phyloP scores from a whole-genome alignment of 1,284 basidiomycete genomes.

The Ustilago esculenta region DNA sequence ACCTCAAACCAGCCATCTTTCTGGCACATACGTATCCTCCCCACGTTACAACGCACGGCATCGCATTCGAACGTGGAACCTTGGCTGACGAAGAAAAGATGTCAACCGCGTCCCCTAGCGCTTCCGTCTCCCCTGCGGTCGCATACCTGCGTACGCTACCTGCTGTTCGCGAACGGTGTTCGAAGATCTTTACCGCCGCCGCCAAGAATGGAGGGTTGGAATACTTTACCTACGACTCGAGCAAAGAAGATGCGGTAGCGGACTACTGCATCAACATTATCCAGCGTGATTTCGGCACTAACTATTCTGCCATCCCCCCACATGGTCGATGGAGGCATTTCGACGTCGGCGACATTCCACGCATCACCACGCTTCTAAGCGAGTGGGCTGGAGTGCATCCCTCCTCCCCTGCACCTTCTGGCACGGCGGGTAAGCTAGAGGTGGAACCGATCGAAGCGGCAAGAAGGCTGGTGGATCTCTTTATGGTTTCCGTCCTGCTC shows the following conservation, averaged over 20 bases:
- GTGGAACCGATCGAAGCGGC: slow-evolving; percentile 46
- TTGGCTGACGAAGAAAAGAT: too few species aligned
- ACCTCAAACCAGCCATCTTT: too few species aligned
- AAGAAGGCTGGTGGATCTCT: slow-evolving; percentile 81
- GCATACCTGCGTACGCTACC: slow-evolving; percentile 81
- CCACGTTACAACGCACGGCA: too few species aligned
- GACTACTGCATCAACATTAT: slow-evolving; percentile 85
- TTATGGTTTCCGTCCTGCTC: slow-evolving; percentile 89
- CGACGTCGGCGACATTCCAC: slow-evolving; percentile 49
- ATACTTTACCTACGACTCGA: slow-evolving; percentile 85
- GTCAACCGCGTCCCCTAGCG: background rate
- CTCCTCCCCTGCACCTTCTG: background rate
- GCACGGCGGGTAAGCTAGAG: background rate
- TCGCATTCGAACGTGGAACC: too few species aligned
- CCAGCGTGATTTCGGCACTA: slow-evolving; percentile 82
- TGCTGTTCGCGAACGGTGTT: slow-evolving; percentile 85
- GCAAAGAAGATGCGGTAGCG: slow-evolving; percentile 78
- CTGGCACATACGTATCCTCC: too few species aligned
- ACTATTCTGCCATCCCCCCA: slow-evolving; percentile 81
- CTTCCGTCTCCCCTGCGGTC: slow-evolving; percentile 11
- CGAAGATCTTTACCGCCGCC: slow-evolving; percentile 77
- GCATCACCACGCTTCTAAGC: slow-evolving; percentile 46
- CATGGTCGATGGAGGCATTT: slow-evolving; percentile 93
- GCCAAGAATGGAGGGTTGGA: slow-evolving; percentile 76
- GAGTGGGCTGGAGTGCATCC: slow-evolving; percentile 25